Evolutionary conservation across 345 rosid genomes (phyloP), one percentile per base, ranked within the genome.

Genomic region (Syzygium oleosum): DNA sequence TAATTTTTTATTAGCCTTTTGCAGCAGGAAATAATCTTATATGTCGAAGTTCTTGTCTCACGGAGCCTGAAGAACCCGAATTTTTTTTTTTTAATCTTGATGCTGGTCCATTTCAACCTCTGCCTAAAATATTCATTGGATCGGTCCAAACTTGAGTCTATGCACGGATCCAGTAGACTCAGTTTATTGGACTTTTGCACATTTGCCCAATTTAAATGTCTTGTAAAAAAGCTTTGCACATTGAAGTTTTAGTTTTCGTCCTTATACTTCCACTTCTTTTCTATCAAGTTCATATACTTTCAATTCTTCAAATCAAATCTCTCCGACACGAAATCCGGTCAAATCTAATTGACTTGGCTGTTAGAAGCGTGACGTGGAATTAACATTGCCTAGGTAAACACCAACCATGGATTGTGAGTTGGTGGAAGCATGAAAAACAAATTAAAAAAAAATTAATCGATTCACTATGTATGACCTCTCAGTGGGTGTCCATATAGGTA

Each of bases 311-410:
- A 1, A 31, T 68, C 13, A 68, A 31, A 10, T 38, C 22, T 43
- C 43, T 31, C 10, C 3, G 1, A 68, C 6, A 0, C 9, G 43
- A 31, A 68, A 4, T 17, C 11, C 3, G 0, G 5, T 12, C 21
- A 68, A 68, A 68, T 68, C 46, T 16, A 68, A 17, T 31, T 65
- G 43, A 31, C 1, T 11, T 8, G 41, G 21, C 2, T 9, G 12
- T 68, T 68, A 16, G 78, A 68, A 68, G 0, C 23, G 5, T 16
- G 46, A 9, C 7, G 0, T 4, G 79, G 6, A 68, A 68, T 68
- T 31, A 31, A 68, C 34, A 68, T 68, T 68, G 23, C 79, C 23
- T 17, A 68, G 23, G 6, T 4, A 8, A 68, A 68, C 9, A 17
- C 25, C 79, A 12, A 68, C 23, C 22, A 0, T 17, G 43, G 46